phyloP scores from a whole-genome alignment of 805 yeast species.

The Debaryomyces maramus region DNA sequence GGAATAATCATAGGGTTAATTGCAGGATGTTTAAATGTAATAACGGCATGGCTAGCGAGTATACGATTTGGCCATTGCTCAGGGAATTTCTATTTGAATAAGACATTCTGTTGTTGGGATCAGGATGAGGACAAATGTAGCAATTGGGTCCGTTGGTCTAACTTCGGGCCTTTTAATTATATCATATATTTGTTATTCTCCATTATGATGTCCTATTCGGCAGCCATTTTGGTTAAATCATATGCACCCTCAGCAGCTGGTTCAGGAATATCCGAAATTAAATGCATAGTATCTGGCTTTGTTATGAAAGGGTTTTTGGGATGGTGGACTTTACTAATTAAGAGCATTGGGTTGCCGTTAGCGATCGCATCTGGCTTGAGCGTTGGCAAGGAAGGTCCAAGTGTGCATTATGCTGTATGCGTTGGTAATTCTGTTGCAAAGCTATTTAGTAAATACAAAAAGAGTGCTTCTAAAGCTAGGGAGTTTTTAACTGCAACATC shows the following conservation, averaged over 20 bases:
- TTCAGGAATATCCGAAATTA: slow-evolving; percentile 95
- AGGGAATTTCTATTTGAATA: slow-evolving; percentile 65
- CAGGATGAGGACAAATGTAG: slow-evolving; percentile 50
- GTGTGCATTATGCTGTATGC: slow-evolving; percentile 96
- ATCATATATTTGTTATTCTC: slow-evolving; percentile 59
- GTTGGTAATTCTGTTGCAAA: slow-evolving; percentile 81
- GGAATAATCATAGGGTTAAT: slow-evolving; percentile 79
- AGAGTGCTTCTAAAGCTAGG: slow-evolving; percentile 45
- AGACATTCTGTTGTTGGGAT: slow-evolving; percentile 82
- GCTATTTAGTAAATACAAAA: slow-evolving; percentile 45
- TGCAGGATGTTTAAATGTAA: slow-evolving; percentile 78
- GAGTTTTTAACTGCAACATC: slow-evolving; percentile 85
- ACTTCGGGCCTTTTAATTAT: slow-evolving; percentile 48
- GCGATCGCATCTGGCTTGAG: slow-evolving; percentile 92
- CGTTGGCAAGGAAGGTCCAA: slow-evolving; percentile 97
- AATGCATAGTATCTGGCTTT: slow-evolving; percentile 91
- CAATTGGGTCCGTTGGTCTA: slow-evolving; percentile 71
- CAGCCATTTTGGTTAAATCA: slow-evolving; percentile 66
- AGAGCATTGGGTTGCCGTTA: slow-evolving; percentile 79
- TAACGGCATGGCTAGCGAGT: slow-evolving; percentile 85
- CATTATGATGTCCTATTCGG: slow-evolving; percentile 56
- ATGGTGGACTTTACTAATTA: slow-evolving; percentile 68
- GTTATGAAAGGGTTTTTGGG: slow-evolving; percentile 74
- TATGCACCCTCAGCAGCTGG: slow-evolving; percentile 95
- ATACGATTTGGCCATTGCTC: slow-evolving; percentile 78